Evolutionary conservation across 2,329 filamentous ascomycete genomes (phyloP).

Genomic region (Sclerotinia glacialis): DNA sequence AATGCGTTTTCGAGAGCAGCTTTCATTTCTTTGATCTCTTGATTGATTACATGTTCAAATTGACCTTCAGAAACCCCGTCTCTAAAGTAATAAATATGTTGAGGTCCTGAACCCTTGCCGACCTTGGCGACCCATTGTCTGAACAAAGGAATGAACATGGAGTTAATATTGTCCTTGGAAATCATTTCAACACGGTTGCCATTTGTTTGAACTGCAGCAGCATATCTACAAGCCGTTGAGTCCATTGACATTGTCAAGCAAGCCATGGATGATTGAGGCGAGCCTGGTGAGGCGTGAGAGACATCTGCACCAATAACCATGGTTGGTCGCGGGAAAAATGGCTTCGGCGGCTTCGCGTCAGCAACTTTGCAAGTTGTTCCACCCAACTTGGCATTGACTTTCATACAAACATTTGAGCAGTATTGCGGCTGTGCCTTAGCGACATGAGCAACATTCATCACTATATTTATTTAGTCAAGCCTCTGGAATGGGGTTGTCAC

Average conservation of each 20-base stretch:
- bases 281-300: slow-evolving; percentile 74
- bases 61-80: slow-evolving; percentile 90
- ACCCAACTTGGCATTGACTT: slow-evolving; percentile 93
- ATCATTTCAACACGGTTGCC: slow-evolving; percentile 80
- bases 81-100: slow-evolving; percentile 86
- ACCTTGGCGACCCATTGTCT: slow-evolving; percentile 60
- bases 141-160: slow-evolving; percentile 63
- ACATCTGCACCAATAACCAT: slow-evolving; percentile 88
- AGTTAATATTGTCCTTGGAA: slow-evolving; percentile 60
- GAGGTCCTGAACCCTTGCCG: slow-evolving; percentile 54
- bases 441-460: slow-evolving; percentile 71
- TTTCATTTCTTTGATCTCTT: slow-evolving; percentile 74
- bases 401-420: slow-evolving; percentile 91
- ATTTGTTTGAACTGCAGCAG: slow-evolving; percentile 78
- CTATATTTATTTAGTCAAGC: slow-evolving; percentile 37
- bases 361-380: slow-evolving; percentile 61
- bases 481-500: neutral
- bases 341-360: slow-evolving; percentile 26
- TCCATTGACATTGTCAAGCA: slow-evolving; percentile 84
- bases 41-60: slow-evolving; percentile 72
- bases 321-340: slow-evolving; percentile 54
- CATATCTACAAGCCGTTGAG: slow-evolving; percentile 67
- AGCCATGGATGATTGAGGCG: slow-evolving; percentile 69
- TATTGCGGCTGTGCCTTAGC: slow-evolving; percentile 73
- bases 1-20: slow-evolving; percentile 48